phyloP scores from a whole-genome alignment of 1,284 basidiomycete genomes.

The Peniophora sp. region DNA sequence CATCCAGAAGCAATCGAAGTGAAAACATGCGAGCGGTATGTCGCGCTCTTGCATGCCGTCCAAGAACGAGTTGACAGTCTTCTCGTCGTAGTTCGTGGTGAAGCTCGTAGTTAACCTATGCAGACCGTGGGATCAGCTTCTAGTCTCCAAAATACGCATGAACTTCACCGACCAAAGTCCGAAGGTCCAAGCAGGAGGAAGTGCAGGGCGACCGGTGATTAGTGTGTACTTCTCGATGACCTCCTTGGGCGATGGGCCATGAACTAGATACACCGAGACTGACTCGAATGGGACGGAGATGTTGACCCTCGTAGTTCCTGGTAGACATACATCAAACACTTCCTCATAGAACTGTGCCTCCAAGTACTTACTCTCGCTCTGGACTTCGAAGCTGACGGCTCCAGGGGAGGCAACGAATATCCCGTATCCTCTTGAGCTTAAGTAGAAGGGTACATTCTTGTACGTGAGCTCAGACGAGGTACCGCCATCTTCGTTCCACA shows the following conservation, averaged over 20 bases:
- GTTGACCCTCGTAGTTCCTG: constrained; percentile 45
- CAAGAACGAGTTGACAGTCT: constrained; percentile 62
- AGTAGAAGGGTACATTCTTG: constrained; percentile 68
- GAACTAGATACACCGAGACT: constrained; percentile 64
- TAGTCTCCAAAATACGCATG: not conserved
- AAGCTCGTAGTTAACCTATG: constrained; percentile 66
- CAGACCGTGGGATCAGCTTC: not conserved
- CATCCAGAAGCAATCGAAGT: constrained; percentile 79
- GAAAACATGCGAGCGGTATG: constrained; percentile 69
- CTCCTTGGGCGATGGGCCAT: constrained; percentile 49
- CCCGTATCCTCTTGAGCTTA: constrained; percentile 41
- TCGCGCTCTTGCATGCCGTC: constrained; percentile 62
- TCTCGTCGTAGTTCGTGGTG: constrained; percentile 59
- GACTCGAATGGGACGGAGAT: constrained; percentile 53
- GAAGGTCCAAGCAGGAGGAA: constrained; percentile 66
- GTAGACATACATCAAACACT: not conserved
- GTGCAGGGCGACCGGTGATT: constrained; percentile 59
- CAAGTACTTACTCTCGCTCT: not conserved
- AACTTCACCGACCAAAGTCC: constrained; percentile 42
- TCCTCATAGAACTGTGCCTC: not conserved
- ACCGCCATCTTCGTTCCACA: constrained; percentile 70
- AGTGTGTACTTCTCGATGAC: constrained; percentile 55
- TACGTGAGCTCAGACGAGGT: constrained; percentile 69
- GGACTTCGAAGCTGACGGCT: not conserved
- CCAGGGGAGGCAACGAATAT: not conserved